Evolutionary conservation across 371 early-diverging fungal genomes (phyloP).

Genomic region (Dinochytrium kinnereticum): DNA sequence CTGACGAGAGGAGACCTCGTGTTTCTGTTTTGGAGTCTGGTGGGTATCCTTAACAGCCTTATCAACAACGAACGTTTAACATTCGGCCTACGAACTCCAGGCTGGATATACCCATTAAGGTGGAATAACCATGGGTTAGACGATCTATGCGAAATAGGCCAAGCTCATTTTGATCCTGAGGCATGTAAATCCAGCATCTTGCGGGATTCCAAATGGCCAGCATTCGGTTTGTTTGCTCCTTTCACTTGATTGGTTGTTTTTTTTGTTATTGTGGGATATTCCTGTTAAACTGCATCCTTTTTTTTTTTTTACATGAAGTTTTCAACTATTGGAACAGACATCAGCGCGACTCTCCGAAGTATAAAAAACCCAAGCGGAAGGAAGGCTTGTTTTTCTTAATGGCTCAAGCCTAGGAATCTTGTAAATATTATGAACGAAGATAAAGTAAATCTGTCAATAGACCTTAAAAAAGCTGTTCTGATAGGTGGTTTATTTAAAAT

Average conservation of each 20-base stretch:
- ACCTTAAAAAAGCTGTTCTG: too few species aligned
- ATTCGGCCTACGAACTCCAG: too few species aligned
- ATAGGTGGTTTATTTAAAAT: too few species aligned
- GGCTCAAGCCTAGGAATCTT: not conserved
- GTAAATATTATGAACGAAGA: too few species aligned
- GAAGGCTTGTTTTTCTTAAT: not conserved
- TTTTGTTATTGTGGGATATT: not conserved
- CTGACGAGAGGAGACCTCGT: not conserved
- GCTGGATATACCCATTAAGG: not conserved
- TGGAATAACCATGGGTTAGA: not conserved
- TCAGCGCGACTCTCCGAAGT: not conserved
- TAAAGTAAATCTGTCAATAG: too few species aligned
- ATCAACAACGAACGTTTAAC: too few species aligned
- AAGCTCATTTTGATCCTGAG: not conserved
- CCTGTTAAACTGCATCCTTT: not conserved
- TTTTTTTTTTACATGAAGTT: not conserved
- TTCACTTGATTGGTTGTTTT: too few species aligned
- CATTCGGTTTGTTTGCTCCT: too few species aligned
- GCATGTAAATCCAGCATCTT: not conserved
- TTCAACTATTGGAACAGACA: constrained; percentile 5
- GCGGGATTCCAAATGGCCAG: not conserved
- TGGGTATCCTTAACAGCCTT: not conserved
- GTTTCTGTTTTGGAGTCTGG: not conserved
- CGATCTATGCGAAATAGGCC: not conserved
- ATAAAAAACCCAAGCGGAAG: not conserved